Evolutionary conservation across 129 eudicot species (phyloP), one percentile per base, ranked within the genome.

Genomic region (Artemisia argyi): DNA sequence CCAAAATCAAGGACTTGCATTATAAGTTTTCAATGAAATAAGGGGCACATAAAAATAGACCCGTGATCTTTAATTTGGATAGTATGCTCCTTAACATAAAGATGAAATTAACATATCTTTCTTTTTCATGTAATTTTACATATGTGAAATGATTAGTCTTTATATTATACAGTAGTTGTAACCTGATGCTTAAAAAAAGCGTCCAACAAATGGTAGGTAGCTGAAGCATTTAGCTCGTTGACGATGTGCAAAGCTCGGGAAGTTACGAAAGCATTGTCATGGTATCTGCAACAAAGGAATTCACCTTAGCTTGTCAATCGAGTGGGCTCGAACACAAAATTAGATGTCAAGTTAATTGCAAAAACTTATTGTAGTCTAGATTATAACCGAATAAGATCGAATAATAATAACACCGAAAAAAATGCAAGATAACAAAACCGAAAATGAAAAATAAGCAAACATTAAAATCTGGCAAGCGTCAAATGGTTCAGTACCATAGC

Each of bases 161-260:
- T 57, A 61, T 19, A 49, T 52, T 10, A 46, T 54, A 39, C 1
- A 39, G 46, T 39, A 54, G 44, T 39, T 53, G 77, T 72, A 26
- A 88, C 99, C 94, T 94, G 99, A 48, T 94, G 61, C 64, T 78
- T 60, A 65, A 89, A 93, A 83, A 93, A 93, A 5, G 83, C 73
- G 24, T 90, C 92, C 83, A 89, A 64, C 69, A 93, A 72, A 53
- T 22, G 73, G 61, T 89, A 93, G 2, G 97, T 94, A 26, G 86
- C 85, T 7, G 97, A 90, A 73, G 79, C 26, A 61, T 94, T 90
- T 65, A 86, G 49, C 67, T 79, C 80, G 22, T 90, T 81, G 32
- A 82, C 85, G 19, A 94, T 82, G 67, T 94, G 99, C 85, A 94
- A 71, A 7, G 94, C 99, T 2, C 96, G 89, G 4, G 99, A 94